Conservation (phyloP, 2,329 filamentous ascomycete genomes). For the Colletotrichum plurivorum region DNA sequence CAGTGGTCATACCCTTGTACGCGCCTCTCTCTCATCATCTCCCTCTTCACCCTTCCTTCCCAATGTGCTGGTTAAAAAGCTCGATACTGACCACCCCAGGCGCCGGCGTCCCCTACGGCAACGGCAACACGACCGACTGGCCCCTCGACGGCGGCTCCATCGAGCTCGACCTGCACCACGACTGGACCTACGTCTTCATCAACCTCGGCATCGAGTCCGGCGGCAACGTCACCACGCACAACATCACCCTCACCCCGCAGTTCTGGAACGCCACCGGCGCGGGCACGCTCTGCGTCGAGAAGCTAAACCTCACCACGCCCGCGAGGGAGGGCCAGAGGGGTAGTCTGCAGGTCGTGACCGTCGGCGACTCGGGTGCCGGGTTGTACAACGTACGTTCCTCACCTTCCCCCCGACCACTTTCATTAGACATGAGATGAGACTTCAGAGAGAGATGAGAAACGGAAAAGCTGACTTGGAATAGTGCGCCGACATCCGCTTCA, state of each 20-base stretch:
- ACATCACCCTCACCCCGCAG: constrained; percentile 74
- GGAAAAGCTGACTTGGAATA: constrained; percentile 49
- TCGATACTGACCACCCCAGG: no score
- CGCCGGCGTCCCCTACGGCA: constrained; percentile 61
- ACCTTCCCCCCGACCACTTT: neutral
- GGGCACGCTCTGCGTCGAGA: constrained; percentile 76
- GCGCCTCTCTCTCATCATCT: constrained; percentile 39
- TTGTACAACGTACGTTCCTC: constrained; percentile 73
- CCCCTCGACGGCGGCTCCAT: constrained; percentile 64
- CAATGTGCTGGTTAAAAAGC: no score
- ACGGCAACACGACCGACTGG: constrained; percentile 66
- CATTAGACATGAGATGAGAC: no score
- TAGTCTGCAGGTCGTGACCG: constrained; percentile 78
- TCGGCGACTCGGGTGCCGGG: constrained; percentile 69
- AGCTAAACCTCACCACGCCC: constrained; percentile 67
- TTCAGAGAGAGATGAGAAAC: neutral
- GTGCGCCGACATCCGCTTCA: constrained; percentile 83
- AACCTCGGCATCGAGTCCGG: constrained; percentile 65
- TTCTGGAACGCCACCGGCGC: constrained; percentile 72
- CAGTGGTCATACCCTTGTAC: constrained; percentile 68
- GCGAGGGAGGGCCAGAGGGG: constrained; percentile 73
- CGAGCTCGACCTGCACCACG: constrained; percentile 64
- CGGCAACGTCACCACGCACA: constrained; percentile 72
- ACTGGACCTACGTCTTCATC: constrained; percentile 67
- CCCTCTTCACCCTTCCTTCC: no score